Base-by-base conservation (phyloP, 352 stramenopile species). In the Phytophthora citrophthora region DNA sequence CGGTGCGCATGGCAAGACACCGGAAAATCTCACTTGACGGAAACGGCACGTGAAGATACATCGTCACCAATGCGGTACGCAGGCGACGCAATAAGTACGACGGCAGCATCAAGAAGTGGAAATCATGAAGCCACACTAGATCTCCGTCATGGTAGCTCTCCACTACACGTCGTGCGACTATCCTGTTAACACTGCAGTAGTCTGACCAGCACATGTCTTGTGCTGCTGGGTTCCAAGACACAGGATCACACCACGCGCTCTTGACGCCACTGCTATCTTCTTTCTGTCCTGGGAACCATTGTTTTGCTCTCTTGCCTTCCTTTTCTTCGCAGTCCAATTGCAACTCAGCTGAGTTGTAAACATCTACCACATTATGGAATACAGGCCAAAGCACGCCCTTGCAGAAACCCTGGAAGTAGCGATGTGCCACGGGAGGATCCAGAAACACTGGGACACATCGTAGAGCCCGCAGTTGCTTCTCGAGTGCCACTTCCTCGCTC, bases 11-110 rank as follows among this genome's bases (percentile, higher is more conserved):
- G 0, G 83, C 77, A 39, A 99, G 83, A 4, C 96, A 99, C 9
- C 97, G 83, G 62, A 99, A 99, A 47, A 99, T 99, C 72, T 99
- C 97, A 12, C 93, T 98, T 20, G 91, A 98, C 15, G 97, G 97
- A 61, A 99, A 99, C 48, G 97, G 97, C 7, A 97, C 98, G 67
- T 99, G 97, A 16, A 99, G 72, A 75, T 99, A 99, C 43, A 99
- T 89, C 5, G 96, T 97, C 66, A 99, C 93, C 60, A 98, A 92
- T 16, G 96, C 95, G 23, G 89, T 96, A 0, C 78, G 72, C 32
- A 99, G 81, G 15, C 93, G 86, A 24, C 97, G 83, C 20, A 96
- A 90, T 38, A 99, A 74, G 56, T 98, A 99, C 5, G 91, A 98
- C 10, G 97, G 97, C 34, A 99, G 77, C 68, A 99, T 96, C 57